Evolutionary conservation across 768 basidiomycete species (phyloP).

Genomic region (Leccinum variicolor): DNA sequence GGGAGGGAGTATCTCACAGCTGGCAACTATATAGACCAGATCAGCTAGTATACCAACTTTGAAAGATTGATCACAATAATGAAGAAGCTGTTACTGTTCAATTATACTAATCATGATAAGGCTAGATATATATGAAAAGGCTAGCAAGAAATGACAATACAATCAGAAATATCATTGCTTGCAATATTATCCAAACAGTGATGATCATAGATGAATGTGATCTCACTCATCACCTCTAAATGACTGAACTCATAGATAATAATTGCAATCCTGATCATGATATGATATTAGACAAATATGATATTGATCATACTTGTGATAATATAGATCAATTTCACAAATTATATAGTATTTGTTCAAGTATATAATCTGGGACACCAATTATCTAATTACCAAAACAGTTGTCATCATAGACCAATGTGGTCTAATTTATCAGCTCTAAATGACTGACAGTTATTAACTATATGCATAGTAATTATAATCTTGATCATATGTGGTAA

Average conservation of each 20-base stretch:
- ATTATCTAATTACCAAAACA: background rate
- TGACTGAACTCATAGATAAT: background rate
- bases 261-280: background rate
- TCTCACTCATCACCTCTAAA: background rate
- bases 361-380: too few species aligned
- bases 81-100: background rate
- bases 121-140: too few species aligned
- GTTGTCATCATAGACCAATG: background rate
- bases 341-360: too few species aligned
- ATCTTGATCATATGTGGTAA: background rate
- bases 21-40: background rate
- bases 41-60: background rate
- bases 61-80: background rate
- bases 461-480: too few species aligned
- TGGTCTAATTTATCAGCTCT: background rate
- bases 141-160: too few species aligned
- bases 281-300: too few species aligned
- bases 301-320: background rate
- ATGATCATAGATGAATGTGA: background rate
- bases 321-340: background rate
- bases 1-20: background rate
- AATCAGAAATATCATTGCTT: too few species aligned
- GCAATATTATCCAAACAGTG: background rate
- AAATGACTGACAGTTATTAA: background rate
- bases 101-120: background rate